Conservation (phyloP, 108 stramenopile species). For the Hondaea fermentalgiana region DNA sequence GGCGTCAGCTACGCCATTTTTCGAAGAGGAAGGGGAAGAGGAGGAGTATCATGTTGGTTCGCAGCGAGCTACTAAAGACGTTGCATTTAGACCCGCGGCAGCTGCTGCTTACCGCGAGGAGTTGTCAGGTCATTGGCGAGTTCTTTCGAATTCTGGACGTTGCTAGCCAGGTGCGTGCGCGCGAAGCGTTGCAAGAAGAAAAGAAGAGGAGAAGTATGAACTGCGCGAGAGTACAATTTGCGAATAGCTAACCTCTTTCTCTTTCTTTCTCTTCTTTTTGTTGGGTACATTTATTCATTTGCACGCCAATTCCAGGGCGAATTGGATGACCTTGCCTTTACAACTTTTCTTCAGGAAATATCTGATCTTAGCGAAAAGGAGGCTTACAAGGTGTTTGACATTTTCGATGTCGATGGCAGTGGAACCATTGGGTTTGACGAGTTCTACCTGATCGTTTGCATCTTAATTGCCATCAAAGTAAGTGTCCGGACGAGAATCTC, state of each 20-base stretch:
- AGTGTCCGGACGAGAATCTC: background rate
- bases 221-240: too few relatives aligned
- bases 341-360: background rate
- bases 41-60: background rate
- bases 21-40: background rate
- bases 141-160: background rate
- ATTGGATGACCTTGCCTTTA: background rate
- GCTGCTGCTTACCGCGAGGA: background rate
- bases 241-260: background rate
- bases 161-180: background rate
- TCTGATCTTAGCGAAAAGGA: background rate
- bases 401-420: background rate
- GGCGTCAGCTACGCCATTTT: too few relatives aligned
- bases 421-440: constrained; percentile 4
- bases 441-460: background rate
- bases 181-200: too few relatives aligned
- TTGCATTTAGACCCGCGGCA: background rate
- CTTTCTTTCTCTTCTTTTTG: background rate
- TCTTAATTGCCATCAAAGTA: background rate
- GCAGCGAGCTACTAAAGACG: background rate
- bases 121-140: background rate
- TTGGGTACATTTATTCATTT: background rate
- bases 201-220: too few relatives aligned
- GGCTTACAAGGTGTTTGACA: constrained; percentile 1
- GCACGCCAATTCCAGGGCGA: background rate